phyloP scores from a whole-genome alignment of 495 filamentous ascomycete species.

The Penicillium herquei region DNA sequence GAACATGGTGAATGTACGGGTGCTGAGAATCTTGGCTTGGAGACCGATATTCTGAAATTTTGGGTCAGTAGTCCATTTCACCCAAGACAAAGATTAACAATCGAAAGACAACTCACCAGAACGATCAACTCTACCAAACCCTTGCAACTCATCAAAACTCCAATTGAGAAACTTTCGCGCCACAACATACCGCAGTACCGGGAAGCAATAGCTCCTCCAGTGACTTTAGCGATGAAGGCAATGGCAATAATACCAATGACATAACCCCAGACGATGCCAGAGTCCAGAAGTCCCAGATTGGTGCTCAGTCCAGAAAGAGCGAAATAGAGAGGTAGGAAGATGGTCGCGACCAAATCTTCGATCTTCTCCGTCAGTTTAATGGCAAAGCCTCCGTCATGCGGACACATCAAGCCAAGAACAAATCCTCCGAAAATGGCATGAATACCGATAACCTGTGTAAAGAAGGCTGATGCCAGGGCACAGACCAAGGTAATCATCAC shows the following conservation, averaged over 20 bases:
- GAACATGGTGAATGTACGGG: conserved; percentile 92
- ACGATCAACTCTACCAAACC: conserved; percentile 95
- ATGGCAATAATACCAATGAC: conserved; percentile 80
- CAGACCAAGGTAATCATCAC: conserved; percentile 80
- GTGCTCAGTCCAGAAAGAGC: conserved; percentile 89
- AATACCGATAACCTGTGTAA: conserved; percentile 90
- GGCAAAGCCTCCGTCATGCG: conserved; percentile 90
- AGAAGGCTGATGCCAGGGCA: conserved; percentile 82
- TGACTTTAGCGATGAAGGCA: conserved; percentile 83
- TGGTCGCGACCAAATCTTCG: conserved; percentile 82
- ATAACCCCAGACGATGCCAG: conserved; percentile 87
- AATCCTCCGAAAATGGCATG: conserved; percentile 93
- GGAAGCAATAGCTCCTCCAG: conserved; percentile 81
- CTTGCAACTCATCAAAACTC: conserved; percentile 96
- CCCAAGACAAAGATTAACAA: not conserved
- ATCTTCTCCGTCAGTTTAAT: conserved; percentile 96
- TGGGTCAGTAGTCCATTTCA: not conserved
- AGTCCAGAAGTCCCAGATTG: conserved; percentile 81
- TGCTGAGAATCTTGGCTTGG: conserved; percentile 84
- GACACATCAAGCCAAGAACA: conserved; percentile 85
- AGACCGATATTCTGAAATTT: conserved; percentile 80
- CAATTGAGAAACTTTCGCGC: conserved; percentile 91
- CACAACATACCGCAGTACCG: conserved; percentile 76
- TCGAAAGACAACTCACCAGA: conserved; percentile 56
- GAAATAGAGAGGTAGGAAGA: conserved; percentile 96